Base-by-base conservation (phyloP, 1,139 yeast genomes). In the Yamadazyma songkhlaensis region DNA sequence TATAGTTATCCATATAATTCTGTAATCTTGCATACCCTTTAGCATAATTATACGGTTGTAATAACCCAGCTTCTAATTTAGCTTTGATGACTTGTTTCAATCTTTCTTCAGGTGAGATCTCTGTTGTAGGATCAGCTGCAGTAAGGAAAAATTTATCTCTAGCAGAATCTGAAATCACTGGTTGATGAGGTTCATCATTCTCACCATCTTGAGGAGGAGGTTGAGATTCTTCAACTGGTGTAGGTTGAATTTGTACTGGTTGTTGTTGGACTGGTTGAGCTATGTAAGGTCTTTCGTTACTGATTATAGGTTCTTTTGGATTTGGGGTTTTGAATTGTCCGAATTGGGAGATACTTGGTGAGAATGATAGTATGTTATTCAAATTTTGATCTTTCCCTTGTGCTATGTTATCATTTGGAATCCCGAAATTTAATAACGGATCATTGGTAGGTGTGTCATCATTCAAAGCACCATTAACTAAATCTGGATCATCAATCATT, bases 121-220 rank as follows among this genome's bases (percentile, higher is more conserved):
- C 96, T 0, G 94, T 88, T 0, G 96, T 85, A 1, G 98, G 98
- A 56, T 92, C 97, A 0, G 97, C 97, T 0, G 98, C 97, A 0
- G 97, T 90, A 38, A 92, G 66, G 64, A 92, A 90, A 62, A 92
- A 92, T 61, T 89, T 89, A 57, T 90, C 97, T 47, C 90, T 74
- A 1, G 96, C 96, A 2, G 94, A 82, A 48, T 83, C 92, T 0
- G 86, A 79, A 8, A 81, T 72, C 26, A 73, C 70, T 0, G 83
- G 82, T 35, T 63, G 70, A 41, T 63, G 64, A 8, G 41, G 29
- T 9, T 33, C 45, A 10, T 33, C 29, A 9, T 34, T 31, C 25
- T 31, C 39, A 6, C 25, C 31, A 6, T 22, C 29, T 4, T 34
- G 36, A 11, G 26, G 33, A 6, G 37, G 47, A n/a, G 28, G 39